A percentile compares a stretch with the other conserved stretches of the same genome.
Evolutionary conservation across 306 rosid genomes (phyloP).

Genomic region (Cyclanthera cordifolia): DNA sequence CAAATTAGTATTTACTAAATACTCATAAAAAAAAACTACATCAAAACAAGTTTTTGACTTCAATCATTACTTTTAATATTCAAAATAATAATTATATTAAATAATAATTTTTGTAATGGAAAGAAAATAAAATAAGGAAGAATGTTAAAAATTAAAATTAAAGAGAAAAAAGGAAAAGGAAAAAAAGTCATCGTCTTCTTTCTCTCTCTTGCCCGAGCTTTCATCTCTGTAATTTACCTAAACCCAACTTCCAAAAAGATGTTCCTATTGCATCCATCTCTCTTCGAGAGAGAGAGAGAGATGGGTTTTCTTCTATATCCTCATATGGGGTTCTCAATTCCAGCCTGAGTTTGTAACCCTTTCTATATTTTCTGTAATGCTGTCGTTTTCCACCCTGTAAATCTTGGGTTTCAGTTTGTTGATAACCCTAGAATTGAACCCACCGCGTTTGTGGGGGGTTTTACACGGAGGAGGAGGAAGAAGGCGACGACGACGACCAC

Average conservation of each 20-base stretch:
- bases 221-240: constrained; percentile 10
- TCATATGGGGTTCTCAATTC: neutral
- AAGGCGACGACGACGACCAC: no score
- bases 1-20: no score
- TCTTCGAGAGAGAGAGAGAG: constrained; percentile 23
- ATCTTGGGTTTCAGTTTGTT: neutral
- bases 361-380: neutral
- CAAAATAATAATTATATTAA: no score
- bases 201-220: constrained; percentile 1
- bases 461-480: no score
- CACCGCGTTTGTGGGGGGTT: neutral
- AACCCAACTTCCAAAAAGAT: constrained; percentile 10
- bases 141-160: neutral
- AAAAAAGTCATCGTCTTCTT: constrained; percentile 14
- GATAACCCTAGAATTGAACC: constrained; percentile 7
- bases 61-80: no score
- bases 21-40: no score
- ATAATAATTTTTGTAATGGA: no score
- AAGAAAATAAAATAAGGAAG: neutral
- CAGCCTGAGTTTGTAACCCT: neutral
- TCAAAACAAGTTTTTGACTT: no score
- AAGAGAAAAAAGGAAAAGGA: neutral
- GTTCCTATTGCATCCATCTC: constrained; percentile 11
- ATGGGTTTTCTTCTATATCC: constrained; percentile 3
- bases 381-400: neutral